Evolutionary conservation across 1,284 basidiomycete species (phyloP).

Genomic region (Leccinum huronense): DNA sequence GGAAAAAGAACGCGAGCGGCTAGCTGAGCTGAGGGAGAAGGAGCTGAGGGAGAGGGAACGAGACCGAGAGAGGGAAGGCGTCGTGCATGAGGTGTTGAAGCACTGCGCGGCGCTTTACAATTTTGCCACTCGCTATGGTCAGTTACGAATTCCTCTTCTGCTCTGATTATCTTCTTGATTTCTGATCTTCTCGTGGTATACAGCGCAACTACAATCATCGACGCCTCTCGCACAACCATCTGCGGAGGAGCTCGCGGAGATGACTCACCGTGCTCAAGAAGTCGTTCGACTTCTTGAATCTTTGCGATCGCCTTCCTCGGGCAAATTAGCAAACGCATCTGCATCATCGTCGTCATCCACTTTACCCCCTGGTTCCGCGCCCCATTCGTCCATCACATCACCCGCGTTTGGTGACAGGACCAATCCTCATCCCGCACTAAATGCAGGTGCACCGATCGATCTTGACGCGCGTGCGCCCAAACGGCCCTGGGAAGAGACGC

Average conservation of each 20-base stretch:
- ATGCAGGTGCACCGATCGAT: slow-evolving; percentile 21
- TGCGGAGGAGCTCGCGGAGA: slow-evolving; percentile 58
- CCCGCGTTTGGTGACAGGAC: slow-evolving; percentile 25
- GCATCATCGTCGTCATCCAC: slow-evolving; percentile 15
- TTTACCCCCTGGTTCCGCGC: slow-evolving; percentile 13
- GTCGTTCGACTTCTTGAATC: slow-evolving; percentile 68
- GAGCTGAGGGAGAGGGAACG: slow-evolving; percentile 26
- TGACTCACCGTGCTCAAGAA: slow-evolving; percentile 59
- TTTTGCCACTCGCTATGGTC: slow-evolving; percentile 67
- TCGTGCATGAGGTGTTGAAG: slow-evolving; percentile 50
- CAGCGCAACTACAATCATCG: slow-evolving; percentile 48
- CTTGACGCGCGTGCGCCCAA: slow-evolving; percentile 56
- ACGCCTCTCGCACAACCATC: slow-evolving; percentile 50
- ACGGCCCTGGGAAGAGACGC: slow-evolving; percentile 70
- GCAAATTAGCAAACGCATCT: slow-evolving; percentile 17
- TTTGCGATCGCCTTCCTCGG: slow-evolving; percentile 41
- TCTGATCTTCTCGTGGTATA: slow-evolving; percentile 2
- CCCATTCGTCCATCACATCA: slow-evolving; percentile 23
- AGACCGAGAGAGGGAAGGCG: slow-evolving; percentile 29
- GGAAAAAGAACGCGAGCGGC: slow-evolving; percentile 28
- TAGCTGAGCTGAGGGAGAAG: slow-evolving; percentile 26
- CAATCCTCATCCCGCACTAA: slow-evolving; percentile 21
- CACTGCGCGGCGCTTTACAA: slow-evolving; percentile 58
- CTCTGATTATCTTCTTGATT: not conserved
- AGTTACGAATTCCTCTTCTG: slow-evolving; percentile 18